These are phyloP conservation scores for Potentilla sterilis DNA, from an alignment of 306 rosid species.

Conservation along the genomic window DNA sequence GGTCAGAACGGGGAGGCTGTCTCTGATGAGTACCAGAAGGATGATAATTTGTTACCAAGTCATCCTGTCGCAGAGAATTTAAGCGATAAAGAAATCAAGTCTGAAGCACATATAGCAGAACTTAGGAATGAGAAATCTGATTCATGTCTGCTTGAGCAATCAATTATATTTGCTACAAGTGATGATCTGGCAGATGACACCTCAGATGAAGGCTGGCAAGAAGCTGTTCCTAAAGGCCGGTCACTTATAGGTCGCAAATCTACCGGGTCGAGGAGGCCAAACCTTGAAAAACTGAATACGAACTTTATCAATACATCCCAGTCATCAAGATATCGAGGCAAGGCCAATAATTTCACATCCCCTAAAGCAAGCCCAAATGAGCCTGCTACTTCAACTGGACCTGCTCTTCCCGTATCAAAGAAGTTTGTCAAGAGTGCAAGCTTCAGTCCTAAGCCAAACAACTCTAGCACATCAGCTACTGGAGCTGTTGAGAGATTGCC, in stretches of 20 bases:
- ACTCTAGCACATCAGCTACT: conserved; percentile 31
- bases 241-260: conserved; percentile 72
- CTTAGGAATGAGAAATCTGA: conserved; percentile 49
- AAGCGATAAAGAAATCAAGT: conserved; percentile 82
- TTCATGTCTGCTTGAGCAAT: conserved; percentile 43
- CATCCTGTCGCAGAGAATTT: conserved; percentile 49
- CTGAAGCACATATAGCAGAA: conserved; percentile 52
- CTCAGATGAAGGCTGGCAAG: conserved; percentile 98
- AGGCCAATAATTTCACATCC: conserved; percentile 54
- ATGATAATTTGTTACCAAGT: conserved; percentile 44
- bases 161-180: conserved; percentile 29
- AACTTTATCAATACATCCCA: conserved; percentile 70
- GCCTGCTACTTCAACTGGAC: conserved; percentile 44
- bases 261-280: conserved; percentile 78
- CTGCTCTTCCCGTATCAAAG: conserved; percentile 50
- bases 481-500: conserved; percentile 47
- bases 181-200: conserved; percentile 51
- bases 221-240: conserved; percentile 91
- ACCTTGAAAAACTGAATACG: conserved; percentile 79
- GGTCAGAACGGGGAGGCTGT: conserved; percentile 63
- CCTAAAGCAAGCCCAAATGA: conserved; percentile 57
- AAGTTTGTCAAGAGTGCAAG: conserved; percentile 70
- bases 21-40: conserved; percentile 66
- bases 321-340: conserved; percentile 64
- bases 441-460: conserved; percentile 70